Percentiles rank a stretch among this genome's conserved stretches.
Evolutionary conservation across 23 red algal species (phyloP).

Genomic region (Gracilaria vermiculophylla): DNA sequence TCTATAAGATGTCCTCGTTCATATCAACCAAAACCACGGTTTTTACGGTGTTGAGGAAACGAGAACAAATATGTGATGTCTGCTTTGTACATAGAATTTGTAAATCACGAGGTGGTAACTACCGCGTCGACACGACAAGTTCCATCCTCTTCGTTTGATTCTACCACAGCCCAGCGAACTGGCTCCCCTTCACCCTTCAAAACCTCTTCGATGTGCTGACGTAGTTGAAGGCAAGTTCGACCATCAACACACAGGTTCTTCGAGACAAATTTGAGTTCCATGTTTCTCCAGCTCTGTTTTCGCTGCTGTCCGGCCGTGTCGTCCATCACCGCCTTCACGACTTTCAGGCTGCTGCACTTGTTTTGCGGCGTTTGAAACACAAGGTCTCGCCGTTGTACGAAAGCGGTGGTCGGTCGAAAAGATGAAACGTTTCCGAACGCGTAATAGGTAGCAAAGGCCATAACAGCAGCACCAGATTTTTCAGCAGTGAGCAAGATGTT

Average conservation of each 20-base stretch:
- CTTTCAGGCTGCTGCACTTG: background rate
- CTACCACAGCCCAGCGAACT: conserved; percentile 62
- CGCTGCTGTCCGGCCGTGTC: background rate
- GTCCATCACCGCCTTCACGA: background rate
- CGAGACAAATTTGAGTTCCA: conserved; percentile 51
- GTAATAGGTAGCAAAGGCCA: background rate
- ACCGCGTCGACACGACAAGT: conserved; percentile 59
- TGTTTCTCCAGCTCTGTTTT: conserved; percentile 8
- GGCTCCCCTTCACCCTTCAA: conserved; percentile 37
- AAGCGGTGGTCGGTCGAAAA: background rate
- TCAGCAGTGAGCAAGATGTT: too few relatives aligned
- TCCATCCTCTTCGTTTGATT: conserved; percentile 42
- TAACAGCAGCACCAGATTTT: background rate
- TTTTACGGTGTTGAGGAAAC: too few relatives aligned
- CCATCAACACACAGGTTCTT: conserved; percentile 24
- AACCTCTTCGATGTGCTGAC: conserved; percentile 37
- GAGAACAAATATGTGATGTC: background rate
- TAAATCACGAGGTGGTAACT: background rate
- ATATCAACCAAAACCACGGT: too few relatives aligned
- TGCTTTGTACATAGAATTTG: background rate
- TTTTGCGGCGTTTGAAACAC: background rate
- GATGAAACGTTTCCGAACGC: background rate
- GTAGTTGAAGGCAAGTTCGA: conserved; percentile 16
- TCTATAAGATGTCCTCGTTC: background rate
- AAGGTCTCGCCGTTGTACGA: background rate